A percentile compares a stretch with the other conserved stretches of the same genome.
These are phyloP conservation scores for Lecanicillium sp. DNA, from an alignment of 2,329 filamentous ascomycete species.

Conservation along the genomic window DNA sequence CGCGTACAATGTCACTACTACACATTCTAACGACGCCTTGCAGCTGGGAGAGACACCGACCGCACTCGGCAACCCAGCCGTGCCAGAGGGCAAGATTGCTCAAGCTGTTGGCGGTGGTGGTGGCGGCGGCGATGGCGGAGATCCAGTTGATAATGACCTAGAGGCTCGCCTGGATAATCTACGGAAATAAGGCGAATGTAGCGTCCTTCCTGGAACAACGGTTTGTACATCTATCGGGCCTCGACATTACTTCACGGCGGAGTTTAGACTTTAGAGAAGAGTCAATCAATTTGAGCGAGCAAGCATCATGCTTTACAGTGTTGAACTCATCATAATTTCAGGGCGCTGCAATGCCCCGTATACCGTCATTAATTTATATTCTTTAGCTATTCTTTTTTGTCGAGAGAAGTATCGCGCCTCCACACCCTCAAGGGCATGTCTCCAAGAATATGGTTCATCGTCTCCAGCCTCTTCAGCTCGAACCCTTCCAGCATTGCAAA, in stretches of 20 bases:
- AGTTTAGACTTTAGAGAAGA: not conserved
- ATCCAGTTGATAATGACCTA: constrained; percentile 79
- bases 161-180: constrained; percentile 90
- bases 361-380: too few species aligned
- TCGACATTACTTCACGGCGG: not conserved
- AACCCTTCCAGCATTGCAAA: constrained; percentile 17
- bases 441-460: too few species aligned
- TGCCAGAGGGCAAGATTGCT: constrained; percentile 70
- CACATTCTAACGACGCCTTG: constrained; percentile 16
- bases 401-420: too few species aligned
- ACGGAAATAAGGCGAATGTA: constrained; percentile 38
- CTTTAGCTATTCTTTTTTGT: too few species aligned
- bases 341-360: too few species aligned
- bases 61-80: constrained; percentile 66
- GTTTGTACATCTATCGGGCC: not conserved
- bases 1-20: not conserved
- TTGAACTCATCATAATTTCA: too few species aligned
- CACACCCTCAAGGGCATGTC: too few species aligned
- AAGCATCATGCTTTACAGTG: too few species aligned
- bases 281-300: too few species aligned
- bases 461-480: too few species aligned
- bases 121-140: constrained; percentile 41
- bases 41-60: constrained; percentile 89
- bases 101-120: constrained; percentile 71
- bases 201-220: too few species aligned